Base-by-base conservation (phyloP, 371 early-diverging fungal genomes). In the Mortierella sp. region DNA sequence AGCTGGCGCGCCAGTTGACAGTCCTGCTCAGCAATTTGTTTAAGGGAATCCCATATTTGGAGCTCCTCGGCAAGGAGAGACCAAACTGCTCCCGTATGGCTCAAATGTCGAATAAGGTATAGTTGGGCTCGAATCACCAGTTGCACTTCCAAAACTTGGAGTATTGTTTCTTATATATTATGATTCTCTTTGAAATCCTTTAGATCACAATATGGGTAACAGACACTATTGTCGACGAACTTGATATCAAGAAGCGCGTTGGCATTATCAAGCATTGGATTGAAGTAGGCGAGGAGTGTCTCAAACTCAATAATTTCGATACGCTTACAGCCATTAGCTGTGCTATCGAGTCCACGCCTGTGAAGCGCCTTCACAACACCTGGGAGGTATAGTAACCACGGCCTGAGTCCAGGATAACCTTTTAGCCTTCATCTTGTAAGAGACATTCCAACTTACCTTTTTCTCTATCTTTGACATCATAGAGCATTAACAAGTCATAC, bases 1-100 rank as follows among this genome's bases (percentile, higher is more conserved):
- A 98, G 80, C 50, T 97, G 33, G 97, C 97, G 0, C 86, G 98
- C 7, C 97, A 98, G 84, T 76, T 97, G 64, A 96, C 96, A 1
- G 79, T 97, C 52, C 88, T 96, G 69, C 94, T 96, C 70, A 91
- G 88, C n/a, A 89, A 89, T 65, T 65, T 94, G 21, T 96, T 92
- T 77, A 85, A 83, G 74, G 88, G 87, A 43, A 94, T 97, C 67
- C 88, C 90, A 16, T 92, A 94, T 32, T 84, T 90, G 59, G 97
- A 97, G 84, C 90, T 94, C 57, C 83, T 97, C 41, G 88, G 89
- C 67, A 94, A 96, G 72, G 95, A 93, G 10, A 40, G 67, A 22
- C 78, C 78, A 0, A 78, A 69, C 93, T 96, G 96, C 87, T 92
- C 73, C 69, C 88, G 63, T 84, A 93, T 86, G 92, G 84, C 83